Evolutionary conservation across 768 basidiomycete genomes (phyloP), one percentile per base, ranked within the genome.

Genomic region (Filobasidium wieringae): DNA sequence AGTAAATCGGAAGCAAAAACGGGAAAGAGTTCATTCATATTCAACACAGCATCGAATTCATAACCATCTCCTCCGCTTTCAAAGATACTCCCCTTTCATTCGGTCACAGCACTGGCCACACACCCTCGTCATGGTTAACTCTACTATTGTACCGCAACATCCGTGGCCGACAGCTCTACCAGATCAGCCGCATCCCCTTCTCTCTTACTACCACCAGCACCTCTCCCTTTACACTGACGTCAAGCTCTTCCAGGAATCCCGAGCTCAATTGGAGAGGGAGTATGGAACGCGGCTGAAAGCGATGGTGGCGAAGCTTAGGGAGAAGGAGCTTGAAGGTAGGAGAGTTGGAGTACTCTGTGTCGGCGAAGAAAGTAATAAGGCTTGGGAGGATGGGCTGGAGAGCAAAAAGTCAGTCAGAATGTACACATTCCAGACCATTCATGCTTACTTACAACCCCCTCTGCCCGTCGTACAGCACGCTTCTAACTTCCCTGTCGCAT

Each of bases 361-460:
- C 19, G 54, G 54, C 15, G 54, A 55, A 15, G 54, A 55, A 19
- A 27, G 36, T 26, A 37, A 22, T 15, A 41, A 41, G 22, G 40
- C 17, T 14, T 55, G 54, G 54, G 39, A 55, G n/a, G 40, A 29
- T n/a, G 54, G 54, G 39, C 24, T 55, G 54, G 54, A 55, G 30
- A 3, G 8, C 9, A 24, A 30, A 27, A 55, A 37, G 54, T 55
- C n/a, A 29, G 54, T 45, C 27, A 12, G 5, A 30, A 14, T 14
- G 9, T 7, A 29, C 7, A 39, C 22, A 17, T 7, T 9, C 11
- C 22, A 22, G 26, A 40, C 22, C 19, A n/a, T 8, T 26, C 26
- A 14, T 14, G 9, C 26, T 17, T 27, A 30, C 2, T 34, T 5
- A 11, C 26, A 39, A n/a, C 24, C 19, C 36, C 12, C 29, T 29